Base-by-base conservation (phyloP, 345 rosid genomes). In the Ricinus communis region DNA sequence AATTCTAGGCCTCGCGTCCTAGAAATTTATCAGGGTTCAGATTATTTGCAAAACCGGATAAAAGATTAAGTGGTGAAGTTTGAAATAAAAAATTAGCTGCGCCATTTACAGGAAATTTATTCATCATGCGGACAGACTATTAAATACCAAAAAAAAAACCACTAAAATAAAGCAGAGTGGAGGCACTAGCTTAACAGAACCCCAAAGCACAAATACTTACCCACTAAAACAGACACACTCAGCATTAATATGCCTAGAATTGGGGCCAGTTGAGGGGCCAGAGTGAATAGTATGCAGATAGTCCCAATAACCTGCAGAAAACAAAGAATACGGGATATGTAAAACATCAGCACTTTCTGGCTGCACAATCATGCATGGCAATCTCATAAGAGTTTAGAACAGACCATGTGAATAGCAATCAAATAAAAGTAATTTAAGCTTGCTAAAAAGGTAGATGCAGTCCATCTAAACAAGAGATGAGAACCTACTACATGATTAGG, bases 181-280 rank as follows among this genome's bases (percentile, higher is more conserved):
- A 56, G 28, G 38, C 45, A 58, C 19, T 41, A 40, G 21, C 27
- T 38, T 70, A 51, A 54, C 36, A 76, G 30, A 43, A 33, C 10
- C 54, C 53, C 19, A 18, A 68, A 69, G 69, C 68, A 47, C 54
- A 58, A n/a, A 56, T 71, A 65, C 56, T 78, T 87, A 94, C 99
- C 97, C 81, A 88, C 93, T 76, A 86, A 87, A 80, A 82, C 60
- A 49, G 97, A 94, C 47, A 94, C 91, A 24, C 90, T 77, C 40
- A 94, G 87, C 88, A 87, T 81, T 74, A 94, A 79, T 15, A 86
- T 36, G 25, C 93, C 99, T 50, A 94, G 84, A 77, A 91, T 83
- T 33, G 99, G 99, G 7, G 99, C 97, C 69, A 91, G 90, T 74
- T 87, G 96, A 5, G 99, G 96, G 63, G 99, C 87, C 11, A 94